These are phyloP conservation scores for Salmacisia buchloeana DNA, from an alignment of 1,284 basidiomycete species.

Conservation along the genomic window DNA sequence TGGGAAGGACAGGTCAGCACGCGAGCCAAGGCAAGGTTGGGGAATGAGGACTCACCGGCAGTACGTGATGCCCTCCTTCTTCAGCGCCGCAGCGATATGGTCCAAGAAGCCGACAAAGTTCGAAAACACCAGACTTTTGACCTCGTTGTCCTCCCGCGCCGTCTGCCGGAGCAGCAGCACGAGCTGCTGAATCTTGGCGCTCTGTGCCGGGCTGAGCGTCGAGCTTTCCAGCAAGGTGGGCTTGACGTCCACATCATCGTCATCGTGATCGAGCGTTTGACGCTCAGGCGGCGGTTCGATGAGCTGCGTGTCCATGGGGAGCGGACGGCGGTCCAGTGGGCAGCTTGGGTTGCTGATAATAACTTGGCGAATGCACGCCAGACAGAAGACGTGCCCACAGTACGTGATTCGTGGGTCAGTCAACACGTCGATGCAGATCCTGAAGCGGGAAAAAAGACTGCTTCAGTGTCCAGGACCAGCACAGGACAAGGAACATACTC, in stretches of 20 bases:
- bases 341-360: constrained; percentile 67
- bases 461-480: not conserved
- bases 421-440: constrained; percentile 64
- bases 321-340: constrained; percentile 73
- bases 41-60: constrained; percentile 58
- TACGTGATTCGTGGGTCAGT: constrained; percentile 68
- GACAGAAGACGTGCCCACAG: constrained; percentile 72
- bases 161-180: constrained; percentile 61
- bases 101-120: constrained; percentile 14
- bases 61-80: constrained; percentile 65
- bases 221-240: too few species aligned
- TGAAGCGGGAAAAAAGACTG: constrained; percentile 46
- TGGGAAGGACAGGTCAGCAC: not conserved
- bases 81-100: constrained; percentile 66
- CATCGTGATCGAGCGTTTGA: constrained; percentile 31
- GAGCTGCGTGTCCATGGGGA: constrained; percentile 57
- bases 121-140: constrained; percentile 12
- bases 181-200: constrained; percentile 75
- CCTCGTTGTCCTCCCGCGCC: constrained; percentile 19
- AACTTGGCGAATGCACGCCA: constrained; percentile 55
- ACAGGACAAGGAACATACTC: not conserved
- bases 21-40: too few species aligned
- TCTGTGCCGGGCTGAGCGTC: not conserved
- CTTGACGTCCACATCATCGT: constrained; percentile 44
- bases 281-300: constrained; percentile 62